Percentiles rank a stretch among this genome's conserved stretches.
These are phyloP conservation scores for Pichia insulana DNA, from an alignment of 805 yeast genomes.

Conservation along the genomic window DNA sequence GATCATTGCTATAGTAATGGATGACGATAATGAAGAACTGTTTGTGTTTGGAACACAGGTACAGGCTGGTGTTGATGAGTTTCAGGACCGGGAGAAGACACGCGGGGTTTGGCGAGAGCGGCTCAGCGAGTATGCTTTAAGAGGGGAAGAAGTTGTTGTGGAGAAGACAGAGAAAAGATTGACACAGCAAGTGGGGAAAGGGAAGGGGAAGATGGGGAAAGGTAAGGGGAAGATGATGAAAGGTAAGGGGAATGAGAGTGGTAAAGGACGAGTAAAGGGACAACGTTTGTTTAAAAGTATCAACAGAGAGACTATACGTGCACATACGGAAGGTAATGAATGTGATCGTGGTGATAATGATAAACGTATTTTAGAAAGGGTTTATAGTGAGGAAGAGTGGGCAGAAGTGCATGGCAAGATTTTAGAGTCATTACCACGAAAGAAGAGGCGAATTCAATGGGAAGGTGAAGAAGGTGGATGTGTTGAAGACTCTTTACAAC, in stretches of 20 bases:
- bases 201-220: neutral
- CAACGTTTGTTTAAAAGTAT: slow-evolving; percentile 7
- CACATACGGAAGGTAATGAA: too few relatives aligned
- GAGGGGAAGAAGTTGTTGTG: neutral
- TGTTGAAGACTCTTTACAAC: too few relatives aligned
- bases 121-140: slow-evolving; percentile 2
- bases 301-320: slow-evolving; percentile 6
- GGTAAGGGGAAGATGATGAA: neutral
- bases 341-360: too few relatives aligned
- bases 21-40: neutral
- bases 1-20: too few relatives aligned
- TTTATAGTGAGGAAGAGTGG: slow-evolving; percentile 9
- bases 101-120: slow-evolving; percentile 1
- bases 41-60: slow-evolving; percentile 13
- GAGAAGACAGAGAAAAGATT: too few relatives aligned
- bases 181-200: neutral
- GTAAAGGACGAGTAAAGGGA: slow-evolving; percentile 1
- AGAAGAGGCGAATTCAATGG: neutral
- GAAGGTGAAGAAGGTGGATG: neutral
- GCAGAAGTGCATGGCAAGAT: slow-evolving; percentile 1
- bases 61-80: slow-evolving; percentile 12
- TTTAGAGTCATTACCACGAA: neutral
- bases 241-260: too few relatives aligned
- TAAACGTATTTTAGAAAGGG: neutral
- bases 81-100: neutral